phyloP scores from a whole-genome alignment of 2,329 filamentous ascomycete genomes.

The Fusarium stilboides region DNA sequence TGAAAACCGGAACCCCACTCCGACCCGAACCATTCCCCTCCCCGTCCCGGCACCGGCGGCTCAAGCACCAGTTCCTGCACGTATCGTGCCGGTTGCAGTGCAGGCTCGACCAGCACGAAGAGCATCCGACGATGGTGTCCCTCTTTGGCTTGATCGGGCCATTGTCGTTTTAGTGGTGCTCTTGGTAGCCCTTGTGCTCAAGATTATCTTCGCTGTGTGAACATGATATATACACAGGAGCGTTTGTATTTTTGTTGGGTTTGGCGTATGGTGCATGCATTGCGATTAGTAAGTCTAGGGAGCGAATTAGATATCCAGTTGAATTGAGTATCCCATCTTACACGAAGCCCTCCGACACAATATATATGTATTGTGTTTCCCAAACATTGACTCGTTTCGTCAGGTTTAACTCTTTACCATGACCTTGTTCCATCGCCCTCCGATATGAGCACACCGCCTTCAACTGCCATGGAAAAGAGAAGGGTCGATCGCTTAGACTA shows the following conservation, averaged over 20 bases:
- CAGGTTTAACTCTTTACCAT: too few species aligned
- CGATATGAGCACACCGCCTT: too few species aligned
- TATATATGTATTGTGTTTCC: too few species aligned
- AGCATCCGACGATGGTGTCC: conserved; percentile 65
- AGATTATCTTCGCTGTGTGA: conserved; percentile 61
- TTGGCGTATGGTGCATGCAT: conserved; percentile 26
- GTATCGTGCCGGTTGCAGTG: conserved; percentile 8
- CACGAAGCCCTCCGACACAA: neutral
- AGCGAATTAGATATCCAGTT: conserved; percentile 47
- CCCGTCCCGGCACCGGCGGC: conserved; percentile 17
- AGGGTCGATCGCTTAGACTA: too few species aligned
- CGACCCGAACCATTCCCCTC: conserved; percentile 29
- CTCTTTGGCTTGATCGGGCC: conserved; percentile 84
- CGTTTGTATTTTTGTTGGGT: conserved; percentile 3
- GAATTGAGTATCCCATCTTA: conserved; percentile 23
- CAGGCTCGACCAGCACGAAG: conserved; percentile 43
- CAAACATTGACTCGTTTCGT: too few species aligned
- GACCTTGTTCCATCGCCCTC: too few species aligned
- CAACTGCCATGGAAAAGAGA: too few species aligned
- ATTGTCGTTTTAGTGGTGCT: conserved; percentile 81
- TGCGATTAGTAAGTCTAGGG: conserved; percentile 10
- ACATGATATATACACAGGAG: neutral
- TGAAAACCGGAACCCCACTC: conserved; percentile 31
- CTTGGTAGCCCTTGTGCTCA: conserved; percentile 78
- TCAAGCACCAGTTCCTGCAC: conserved; percentile 20